phyloP scores from a whole-genome alignment of 2,329 filamentous ascomycete species.

The Cladophialophora yegresii region DNA sequence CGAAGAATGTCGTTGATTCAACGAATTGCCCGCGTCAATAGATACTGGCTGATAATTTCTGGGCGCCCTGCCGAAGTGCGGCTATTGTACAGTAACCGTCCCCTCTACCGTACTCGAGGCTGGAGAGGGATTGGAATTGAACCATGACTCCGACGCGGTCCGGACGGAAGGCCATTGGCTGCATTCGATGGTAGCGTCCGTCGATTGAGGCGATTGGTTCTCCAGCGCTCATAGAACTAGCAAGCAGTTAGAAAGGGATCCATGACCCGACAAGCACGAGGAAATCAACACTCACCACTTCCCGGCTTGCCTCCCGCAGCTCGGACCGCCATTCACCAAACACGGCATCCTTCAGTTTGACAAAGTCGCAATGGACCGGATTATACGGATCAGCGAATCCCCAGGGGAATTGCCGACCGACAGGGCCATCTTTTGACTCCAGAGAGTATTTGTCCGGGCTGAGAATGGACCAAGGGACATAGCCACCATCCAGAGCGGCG shows the following conservation, averaged over 20 bases:
- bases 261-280: conserved; percentile 53
- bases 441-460: conserved; percentile 80
- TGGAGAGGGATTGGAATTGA: conserved; percentile 28
- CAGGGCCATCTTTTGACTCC: conserved; percentile 55
- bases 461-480: conserved; percentile 87
- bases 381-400: conserved; percentile 95
- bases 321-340: conserved; percentile 93
- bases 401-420: conserved; percentile 93
- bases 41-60: conserved; percentile 2
- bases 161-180: conserved; percentile 26
- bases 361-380: conserved; percentile 88
- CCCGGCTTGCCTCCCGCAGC: conserved; percentile 83
- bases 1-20: not conserved
- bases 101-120: conserved; percentile 22
- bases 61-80: conserved; percentile 44
- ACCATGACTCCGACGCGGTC: conserved; percentile 24
- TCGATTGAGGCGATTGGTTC: conserved; percentile 34
- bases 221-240: conserved; percentile 32
- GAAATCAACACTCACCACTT: conserved; percentile 61
- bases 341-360: conserved; percentile 83
- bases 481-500: conserved; percentile 41
- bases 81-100: conserved; percentile 44
- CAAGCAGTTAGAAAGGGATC: not conserved
- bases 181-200: conserved; percentile 20
- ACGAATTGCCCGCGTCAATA: not conserved